Base-by-base conservation (phyloP, 371 early-diverging fungal genomes). In the Mucor plumbeus region DNA sequence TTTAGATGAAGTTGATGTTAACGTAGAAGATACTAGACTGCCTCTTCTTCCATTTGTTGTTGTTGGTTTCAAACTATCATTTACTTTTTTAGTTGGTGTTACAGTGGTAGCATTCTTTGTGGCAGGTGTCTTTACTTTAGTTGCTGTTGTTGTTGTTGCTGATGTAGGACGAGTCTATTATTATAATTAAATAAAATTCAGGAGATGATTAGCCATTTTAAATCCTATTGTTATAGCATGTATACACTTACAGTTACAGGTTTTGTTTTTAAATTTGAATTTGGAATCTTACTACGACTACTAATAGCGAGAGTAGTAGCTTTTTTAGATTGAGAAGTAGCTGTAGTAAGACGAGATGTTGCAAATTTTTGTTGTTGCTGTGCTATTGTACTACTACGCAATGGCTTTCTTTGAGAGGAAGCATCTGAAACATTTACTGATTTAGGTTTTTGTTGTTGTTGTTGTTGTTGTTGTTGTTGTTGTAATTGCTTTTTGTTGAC, bases 341-440 rank as follows among this genome's bases (percentile, higher is more conserved):
- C 14, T 5, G 43, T 9, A 19, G 10, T 17, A 17, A 7, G 47
- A 19, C 47, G 47, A 8, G 47, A 3, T 47, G 47, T 6, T 7
- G 47, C 8, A 17, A 15, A 15, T 44, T 11, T 38, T 38, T 44
- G 44, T n/a, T 44, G 44, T 44, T 44, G 44, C 26, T 26, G 26
- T 26, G 26, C 26, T 44, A 19, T 9, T 8, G 48, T 48, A 7
- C 48, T 7, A 43, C 19, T 40, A 43, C 54, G 43, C 31, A 41
- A 19, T 43, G 43, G 38, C 21, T 53, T 62, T 35, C 62, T 36
- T 62, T 61, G 61, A 35, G 44, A 35, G 38, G 61, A 56, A 50
- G 57, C 41, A 21, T 53, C 60, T 59, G 55, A 64, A 54, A 59
- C 50, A 39, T 35, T 61, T 63, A 40, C 19, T 50, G 13, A 19